A percentile compares a stretch with the other conserved stretches of the same genome.
Evolutionary conservation across 2,329 filamentous ascomycete species (phyloP).

Genomic region (Neurospora sp.): DNA sequence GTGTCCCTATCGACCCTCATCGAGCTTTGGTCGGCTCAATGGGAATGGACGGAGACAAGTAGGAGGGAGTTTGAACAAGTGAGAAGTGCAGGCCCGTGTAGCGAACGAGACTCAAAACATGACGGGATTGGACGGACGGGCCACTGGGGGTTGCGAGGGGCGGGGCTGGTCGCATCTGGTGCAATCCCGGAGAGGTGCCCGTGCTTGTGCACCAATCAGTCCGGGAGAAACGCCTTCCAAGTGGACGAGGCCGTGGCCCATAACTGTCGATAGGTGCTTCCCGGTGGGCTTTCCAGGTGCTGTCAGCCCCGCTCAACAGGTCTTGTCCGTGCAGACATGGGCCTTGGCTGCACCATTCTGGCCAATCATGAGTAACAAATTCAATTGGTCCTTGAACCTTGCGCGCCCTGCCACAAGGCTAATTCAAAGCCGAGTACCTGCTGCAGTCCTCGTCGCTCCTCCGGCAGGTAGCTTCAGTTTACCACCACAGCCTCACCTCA

Average conservation of each 20-base stretch:
- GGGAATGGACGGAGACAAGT: neutral
- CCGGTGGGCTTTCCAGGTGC: neutral
- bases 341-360: conserved; percentile 2
- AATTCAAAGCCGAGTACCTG: conserved; percentile 19
- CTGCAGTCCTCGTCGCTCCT: neutral
- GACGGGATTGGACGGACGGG: neutral
- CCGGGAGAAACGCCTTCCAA: neutral
- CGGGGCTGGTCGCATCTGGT: neutral
- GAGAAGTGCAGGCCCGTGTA: neutral
- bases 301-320: conserved; percentile 2
- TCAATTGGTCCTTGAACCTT: conserved; percentile 2
- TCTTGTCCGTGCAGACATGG: neutral
- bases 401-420: conserved; percentile 18
- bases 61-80: neutral
- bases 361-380: conserved; percentile 8
- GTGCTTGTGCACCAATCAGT: neutral
- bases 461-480: conserved; percentile 2
- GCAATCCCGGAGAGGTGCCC: neutral
- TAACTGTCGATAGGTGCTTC: neutral
- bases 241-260: neutral
- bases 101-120: neutral
- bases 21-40: neutral
- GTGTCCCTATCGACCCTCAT: neutral
- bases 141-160: neutral
- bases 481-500: conserved; percentile 19